These are phyloP conservation scores for Jasminum sambac DNA, from an alignment of 257 asterid genomes.

Conservation along the genomic window DNA sequence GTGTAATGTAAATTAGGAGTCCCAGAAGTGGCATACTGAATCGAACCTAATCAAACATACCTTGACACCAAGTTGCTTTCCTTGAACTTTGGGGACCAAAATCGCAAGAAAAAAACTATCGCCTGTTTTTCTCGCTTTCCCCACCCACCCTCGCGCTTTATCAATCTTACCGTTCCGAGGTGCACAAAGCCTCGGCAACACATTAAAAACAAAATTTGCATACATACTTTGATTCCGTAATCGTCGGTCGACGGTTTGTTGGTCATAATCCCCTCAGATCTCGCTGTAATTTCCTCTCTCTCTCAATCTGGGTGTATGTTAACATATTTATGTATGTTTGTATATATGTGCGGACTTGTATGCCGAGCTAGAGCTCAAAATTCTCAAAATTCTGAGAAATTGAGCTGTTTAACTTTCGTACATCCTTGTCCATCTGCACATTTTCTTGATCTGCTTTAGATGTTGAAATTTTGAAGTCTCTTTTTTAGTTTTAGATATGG, in stretches of 20 bases:
- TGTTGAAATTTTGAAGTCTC: not conserved
- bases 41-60: no score
- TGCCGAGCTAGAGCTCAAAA: not conserved
- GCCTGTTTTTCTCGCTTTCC: not conserved
- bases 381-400: not conserved
- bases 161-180: not conserved
- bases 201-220: not conserved
- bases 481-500: not conserved
- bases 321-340: not conserved
- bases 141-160: not conserved
- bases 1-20: no score
- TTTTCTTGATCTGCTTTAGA: not conserved
- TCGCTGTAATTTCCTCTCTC: not conserved
- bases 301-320: not conserved
- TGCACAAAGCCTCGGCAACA: not conserved
- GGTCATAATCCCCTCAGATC: not conserved
- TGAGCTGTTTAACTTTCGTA: not conserved
- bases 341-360: not conserved
- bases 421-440: not conserved
- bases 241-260: not conserved
- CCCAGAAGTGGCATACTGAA: no score
- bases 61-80: no score
- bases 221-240: not conserved
- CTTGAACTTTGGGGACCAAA: not conserved
- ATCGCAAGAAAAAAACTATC: not conserved